A percentile compares a stretch with the other conserved stretches of the same genome.
Evolutionary conservation across 495 filamentous ascomycete species (phyloP).

Genomic region (Tuber borchii): DNA sequence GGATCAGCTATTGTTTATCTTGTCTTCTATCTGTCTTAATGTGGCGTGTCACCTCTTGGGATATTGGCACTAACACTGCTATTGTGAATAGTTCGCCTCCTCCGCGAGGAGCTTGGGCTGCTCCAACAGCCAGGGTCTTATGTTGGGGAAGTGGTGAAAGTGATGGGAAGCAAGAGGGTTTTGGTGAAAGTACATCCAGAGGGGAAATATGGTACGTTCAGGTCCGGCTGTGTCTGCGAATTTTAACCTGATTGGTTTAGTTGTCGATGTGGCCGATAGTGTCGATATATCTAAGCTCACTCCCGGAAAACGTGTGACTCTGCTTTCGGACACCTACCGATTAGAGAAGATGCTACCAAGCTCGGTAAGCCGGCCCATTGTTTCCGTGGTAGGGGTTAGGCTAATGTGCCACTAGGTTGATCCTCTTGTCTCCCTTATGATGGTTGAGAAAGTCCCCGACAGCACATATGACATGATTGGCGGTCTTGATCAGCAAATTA

Average conservation of each 20-base stretch:
- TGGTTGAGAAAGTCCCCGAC: conserved; percentile 99
- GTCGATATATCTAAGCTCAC: conserved; percentile 95
- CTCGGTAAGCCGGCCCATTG: conserved; percentile 20
- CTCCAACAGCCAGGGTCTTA: conserved; percentile 97
- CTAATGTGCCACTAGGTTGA: conserved; percentile 64
- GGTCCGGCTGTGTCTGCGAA: conserved; percentile 5
- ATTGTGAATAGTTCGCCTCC: conserved; percentile 59
- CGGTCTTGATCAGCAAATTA: conserved; percentile 97
- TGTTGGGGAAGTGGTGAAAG: conserved; percentile 97
- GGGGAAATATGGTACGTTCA: conserved; percentile 89
- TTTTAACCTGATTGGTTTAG: conserved; percentile 46
- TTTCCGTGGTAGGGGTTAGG: neutral
- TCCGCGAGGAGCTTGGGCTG: conserved; percentile 92
- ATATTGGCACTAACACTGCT: conserved; percentile 11
- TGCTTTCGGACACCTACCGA: conserved; percentile 94
- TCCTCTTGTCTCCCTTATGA: conserved; percentile 99
- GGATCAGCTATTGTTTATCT: neutral
- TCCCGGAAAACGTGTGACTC: conserved; percentile 91
- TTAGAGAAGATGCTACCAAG: conserved; percentile 97
- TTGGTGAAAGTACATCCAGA: conserved; percentile 98
- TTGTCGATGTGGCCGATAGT: conserved; percentile 91
- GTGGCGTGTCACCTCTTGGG: neutral
- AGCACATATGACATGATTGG: conserved; percentile 99
- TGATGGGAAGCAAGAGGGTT: conserved; percentile 99
- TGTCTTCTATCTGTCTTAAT: neutral